phyloP scores from a whole-genome alignment of 257 asterid species.

The Solanum pennellii region DNA sequence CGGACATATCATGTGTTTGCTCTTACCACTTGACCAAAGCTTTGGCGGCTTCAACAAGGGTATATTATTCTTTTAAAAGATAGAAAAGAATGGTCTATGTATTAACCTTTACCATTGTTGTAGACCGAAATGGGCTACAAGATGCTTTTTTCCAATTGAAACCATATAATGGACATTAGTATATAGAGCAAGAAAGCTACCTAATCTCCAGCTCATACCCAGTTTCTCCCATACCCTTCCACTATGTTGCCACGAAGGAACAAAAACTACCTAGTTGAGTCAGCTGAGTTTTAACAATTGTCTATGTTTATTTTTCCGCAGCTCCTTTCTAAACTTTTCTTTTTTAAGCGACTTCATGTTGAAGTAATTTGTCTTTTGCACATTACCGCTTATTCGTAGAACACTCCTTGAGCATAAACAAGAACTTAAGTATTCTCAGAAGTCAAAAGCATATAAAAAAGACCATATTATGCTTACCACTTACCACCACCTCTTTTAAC shows the following conservation, averaged over 20 bases:
- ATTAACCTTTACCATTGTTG: background rate
- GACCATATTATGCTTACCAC: background rate
- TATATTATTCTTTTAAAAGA: background rate
- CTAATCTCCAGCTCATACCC: background rate
- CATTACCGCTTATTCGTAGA: too few species aligned
- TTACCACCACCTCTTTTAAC: background rate
- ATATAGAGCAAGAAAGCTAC: background rate
- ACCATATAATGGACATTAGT: background rate
- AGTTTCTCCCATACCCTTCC: background rate
- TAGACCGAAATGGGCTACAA: background rate
- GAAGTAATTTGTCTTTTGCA: background rate
- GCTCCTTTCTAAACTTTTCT: background rate
- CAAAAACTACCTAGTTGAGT: background rate
- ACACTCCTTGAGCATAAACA: background rate
- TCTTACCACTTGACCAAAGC: background rate
- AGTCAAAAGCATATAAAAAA: background rate
- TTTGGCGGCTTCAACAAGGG: background rate
- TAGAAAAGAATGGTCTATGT: background rate
- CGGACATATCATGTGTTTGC: background rate
- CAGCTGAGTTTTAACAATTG: background rate
- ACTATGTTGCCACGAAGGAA: background rate
- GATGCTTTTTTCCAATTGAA: background rate
- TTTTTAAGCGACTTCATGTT: background rate
- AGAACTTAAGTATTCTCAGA: background rate
- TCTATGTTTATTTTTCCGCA: background rate